Evolutionary conservation across 1,284 basidiomycete species (phyloP), one percentile per base, ranked within the genome.

Genomic region (Phlebopus sp.): DNA sequence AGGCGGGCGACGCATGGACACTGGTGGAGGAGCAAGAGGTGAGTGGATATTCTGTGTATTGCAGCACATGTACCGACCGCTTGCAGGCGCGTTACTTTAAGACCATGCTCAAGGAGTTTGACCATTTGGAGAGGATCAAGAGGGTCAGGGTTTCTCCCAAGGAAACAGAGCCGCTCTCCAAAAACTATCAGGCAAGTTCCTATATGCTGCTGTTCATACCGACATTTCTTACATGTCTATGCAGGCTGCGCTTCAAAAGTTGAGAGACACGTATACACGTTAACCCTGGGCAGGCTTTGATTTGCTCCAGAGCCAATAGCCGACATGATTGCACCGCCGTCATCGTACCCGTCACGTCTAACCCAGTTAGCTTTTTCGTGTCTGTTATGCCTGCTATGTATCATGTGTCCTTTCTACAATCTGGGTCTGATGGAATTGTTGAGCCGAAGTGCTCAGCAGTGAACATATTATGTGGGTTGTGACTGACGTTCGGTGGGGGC

Each of bases 11-110:
- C 53, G 93, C 93, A 0, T 99, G 94, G 94, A 91, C 89, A 2
- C 70, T 99, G 53, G 91, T 98, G 4, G 96, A 99, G 71, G 90
- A 92, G 63, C 95, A 97, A 67, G 95, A 97, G 78, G 92, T 89
- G 48, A 31, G 48, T 42, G 42, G 15, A 21, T 14, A 10, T 27
- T 14, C n/a, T 21, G 29, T 5, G 18, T 44, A 35, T 48, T 10
- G 4, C 9, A n/a, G 30, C n/a, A 15, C 11, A 45, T 17, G 15
- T 36, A 15, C 34, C 34, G 42, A 51, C 32, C n/a, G 10, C 37
- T 31, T 41, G 3, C 55, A 92, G 90, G 92, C 91, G 19, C 76
- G 88, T 18, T 85, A 90, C 64, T 96, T 97, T 74, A 97, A 97
- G 68, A 70, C 72, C 5, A 90, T 97, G 78, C 69, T 96, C 60